Base-by-base conservation (phyloP, 495 filamentous ascomycete genomes). In the Penicillium salamii region DNA sequence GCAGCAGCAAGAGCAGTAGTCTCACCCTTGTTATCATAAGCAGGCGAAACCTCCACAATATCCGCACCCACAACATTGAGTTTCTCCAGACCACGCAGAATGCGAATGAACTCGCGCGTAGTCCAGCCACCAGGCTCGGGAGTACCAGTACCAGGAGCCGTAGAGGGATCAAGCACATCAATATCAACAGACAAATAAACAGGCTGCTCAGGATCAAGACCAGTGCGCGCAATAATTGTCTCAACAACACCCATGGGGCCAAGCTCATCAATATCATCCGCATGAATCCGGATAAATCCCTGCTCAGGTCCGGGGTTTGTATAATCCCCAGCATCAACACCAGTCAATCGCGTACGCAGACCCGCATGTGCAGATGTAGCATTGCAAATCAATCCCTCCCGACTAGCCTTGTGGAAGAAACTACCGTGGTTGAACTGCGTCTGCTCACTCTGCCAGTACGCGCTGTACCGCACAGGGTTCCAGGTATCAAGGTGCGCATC, bases 11-110 rank as follows among this genome's bases (percentile, higher is more conserved):
- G 73, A 39, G 89, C 88, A 32, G 89, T 95, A 60, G 86, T 84
- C 77, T 95, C 89, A 0, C 86, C 88, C 40, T 78, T 80, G 5
- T 88, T 89, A 68, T 93, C 88, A 64, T 95, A 93, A 11, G 88
- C 87, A 1, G 89, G 89, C 37, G 86, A 84, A 12, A 95, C 89
- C 77, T 95, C 89, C 18, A 95, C 89, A 52, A 92, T 83, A 67
- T 89, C 86, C 3, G 83, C 85, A 0, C 86, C 86, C 15, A 90
- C 84, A 1, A 89, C 58, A 61, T 89, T 88, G 61, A 90, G 52
- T 29, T 75, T 77, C 71, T 88, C 84, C 7, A 89, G 65, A 1
- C 86, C 87, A 19, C 85, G 72, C 65, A 89, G 59, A 41, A 89
- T 85, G 3, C 82, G 69, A 38, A 87, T 87, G 51, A 89, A 70